Evolutionary conservation across 345 rosid species (phyloP).

Genomic region (Citrus maxima): DNA sequence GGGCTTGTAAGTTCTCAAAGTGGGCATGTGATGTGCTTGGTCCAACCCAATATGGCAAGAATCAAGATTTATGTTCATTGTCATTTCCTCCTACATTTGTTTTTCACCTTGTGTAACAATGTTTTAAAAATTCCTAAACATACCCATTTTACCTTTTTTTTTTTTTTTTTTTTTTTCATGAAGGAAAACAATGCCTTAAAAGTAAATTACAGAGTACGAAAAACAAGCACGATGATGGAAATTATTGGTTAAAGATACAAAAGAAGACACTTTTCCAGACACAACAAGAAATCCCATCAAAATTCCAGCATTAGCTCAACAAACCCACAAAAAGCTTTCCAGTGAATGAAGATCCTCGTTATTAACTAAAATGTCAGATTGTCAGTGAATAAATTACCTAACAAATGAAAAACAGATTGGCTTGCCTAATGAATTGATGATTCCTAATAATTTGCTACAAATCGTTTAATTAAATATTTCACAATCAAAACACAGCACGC

Average conservation of each 20-base stretch:
- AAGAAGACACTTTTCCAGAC: neutral
- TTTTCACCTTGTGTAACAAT: too few relatives aligned
- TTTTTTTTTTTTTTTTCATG: too few relatives aligned
- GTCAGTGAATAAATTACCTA: neutral
- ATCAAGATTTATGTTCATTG: too few relatives aligned
- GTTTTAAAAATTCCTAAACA: too few relatives aligned
- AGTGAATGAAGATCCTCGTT: neutral
- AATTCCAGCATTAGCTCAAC: conserved; percentile 29
- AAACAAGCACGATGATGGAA: neutral
- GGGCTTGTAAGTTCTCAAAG: too few relatives aligned
- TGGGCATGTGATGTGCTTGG: too few relatives aligned
- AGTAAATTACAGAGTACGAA: neutral
- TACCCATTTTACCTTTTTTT: too few relatives aligned
- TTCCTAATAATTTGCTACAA: neutral
- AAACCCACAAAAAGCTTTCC: conserved; percentile 3
- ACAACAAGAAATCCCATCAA: neutral
- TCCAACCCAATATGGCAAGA: too few relatives aligned
- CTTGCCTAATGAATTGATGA: neutral
- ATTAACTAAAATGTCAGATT: neutral
- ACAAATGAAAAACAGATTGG: neutral
- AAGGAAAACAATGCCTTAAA: too few relatives aligned
- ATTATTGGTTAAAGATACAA: neutral
- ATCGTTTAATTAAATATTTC: neutral
- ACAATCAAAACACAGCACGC: neutral
- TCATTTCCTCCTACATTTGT: too few relatives aligned